These are phyloP conservation scores for Rhizopus delemar DNA, from an alignment of 371 early-diverging fungal species.

Conservation along the genomic window DNA sequence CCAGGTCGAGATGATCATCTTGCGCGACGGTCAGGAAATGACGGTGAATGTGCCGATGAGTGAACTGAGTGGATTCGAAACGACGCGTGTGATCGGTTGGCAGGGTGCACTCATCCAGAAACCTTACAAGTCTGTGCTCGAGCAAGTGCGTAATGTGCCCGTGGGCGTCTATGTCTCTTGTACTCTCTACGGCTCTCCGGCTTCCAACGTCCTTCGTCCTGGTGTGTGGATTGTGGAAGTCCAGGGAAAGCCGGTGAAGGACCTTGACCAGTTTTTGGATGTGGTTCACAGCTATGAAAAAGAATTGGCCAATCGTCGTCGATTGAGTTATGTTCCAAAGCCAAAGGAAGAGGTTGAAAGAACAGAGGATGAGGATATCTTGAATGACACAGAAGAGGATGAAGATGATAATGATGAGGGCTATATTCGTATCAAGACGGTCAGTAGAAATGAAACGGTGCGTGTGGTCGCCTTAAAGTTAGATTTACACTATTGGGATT, in stretches of 20 bases:
- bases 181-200: constrained; percentile 73
- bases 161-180: constrained; percentile 78
- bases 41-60: constrained; percentile 61
- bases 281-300: constrained; percentile 44
- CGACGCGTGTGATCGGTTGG: constrained; percentile 80
- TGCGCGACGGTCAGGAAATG: constrained; percentile 60
- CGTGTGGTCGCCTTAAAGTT: constrained; percentile 65
- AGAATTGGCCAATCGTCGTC: constrained; percentile 3
- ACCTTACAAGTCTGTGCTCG: constrained; percentile 82
- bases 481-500: constrained; percentile 76
- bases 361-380: too few species aligned
- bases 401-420: constrained; percentile 29
- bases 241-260: constrained; percentile 50
- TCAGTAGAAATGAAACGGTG: constrained; percentile 55
- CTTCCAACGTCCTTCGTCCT: constrained; percentile 62
- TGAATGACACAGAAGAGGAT: neutral
- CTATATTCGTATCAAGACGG: constrained; percentile 71
- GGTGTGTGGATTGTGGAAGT: constrained; percentile 77
- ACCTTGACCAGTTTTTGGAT: constrained; percentile 53
- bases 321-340: too few species aligned
- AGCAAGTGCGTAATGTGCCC: constrained; percentile 76
- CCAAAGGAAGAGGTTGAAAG: too few species aligned
- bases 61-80: constrained; percentile 58
- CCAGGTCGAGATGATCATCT: constrained; percentile 55
- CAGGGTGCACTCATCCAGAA: constrained; percentile 81